Conservation (phyloP, 2,329 filamentous ascomycete genomes). For the Helminthosporium solani region DNA sequence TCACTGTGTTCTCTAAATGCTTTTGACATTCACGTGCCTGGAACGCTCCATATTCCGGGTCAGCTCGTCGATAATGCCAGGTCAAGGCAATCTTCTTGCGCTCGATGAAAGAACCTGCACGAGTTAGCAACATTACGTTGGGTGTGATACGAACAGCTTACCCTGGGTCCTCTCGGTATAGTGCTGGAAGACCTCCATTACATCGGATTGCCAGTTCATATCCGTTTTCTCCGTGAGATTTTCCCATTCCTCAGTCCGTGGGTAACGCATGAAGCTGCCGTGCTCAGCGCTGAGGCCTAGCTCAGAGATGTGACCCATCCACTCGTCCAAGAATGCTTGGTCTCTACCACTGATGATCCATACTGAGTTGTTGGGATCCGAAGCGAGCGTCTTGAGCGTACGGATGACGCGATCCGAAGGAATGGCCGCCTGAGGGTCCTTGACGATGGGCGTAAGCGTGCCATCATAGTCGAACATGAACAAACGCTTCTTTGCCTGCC, state of each 20-base stretch:
- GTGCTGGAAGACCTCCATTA: conserved; percentile 79
- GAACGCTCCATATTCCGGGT: conserved; percentile 79
- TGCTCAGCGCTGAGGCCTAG: conserved; percentile 97
- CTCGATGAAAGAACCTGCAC: conserved; percentile 81
- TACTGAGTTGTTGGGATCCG: conserved; percentile 81
- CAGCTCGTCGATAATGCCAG: conserved; percentile 93
- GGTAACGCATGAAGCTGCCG: conserved; percentile 88
- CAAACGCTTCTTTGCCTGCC: conserved; percentile 71
- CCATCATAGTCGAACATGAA: conserved; percentile 99
- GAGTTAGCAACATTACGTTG: conserved; percentile 16
- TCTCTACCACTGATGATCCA: conserved; percentile 98
- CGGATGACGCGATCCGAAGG: conserved; percentile 81
- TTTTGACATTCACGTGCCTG: conserved; percentile 80
- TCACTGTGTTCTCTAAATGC: conserved; percentile 75
- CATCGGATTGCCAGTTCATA: conserved; percentile 90
- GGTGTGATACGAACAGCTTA: conserved; percentile 42
- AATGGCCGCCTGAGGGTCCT: conserved; percentile 83
- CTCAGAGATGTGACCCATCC: conserved; percentile 85
- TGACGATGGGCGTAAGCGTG: conserved; percentile 90
- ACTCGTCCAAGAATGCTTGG: conserved; percentile 84
- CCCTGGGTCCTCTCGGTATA: conserved; percentile 86
- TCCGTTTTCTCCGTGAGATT: conserved; percentile 84
- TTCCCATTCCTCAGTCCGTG: conserved; percentile 75
- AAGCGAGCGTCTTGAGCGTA: conserved; percentile 74
- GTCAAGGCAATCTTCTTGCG: conserved; percentile 91